phyloP scores from a whole-genome alignment of 306 rosid genomes.

The Lablab purpureus region DNA sequence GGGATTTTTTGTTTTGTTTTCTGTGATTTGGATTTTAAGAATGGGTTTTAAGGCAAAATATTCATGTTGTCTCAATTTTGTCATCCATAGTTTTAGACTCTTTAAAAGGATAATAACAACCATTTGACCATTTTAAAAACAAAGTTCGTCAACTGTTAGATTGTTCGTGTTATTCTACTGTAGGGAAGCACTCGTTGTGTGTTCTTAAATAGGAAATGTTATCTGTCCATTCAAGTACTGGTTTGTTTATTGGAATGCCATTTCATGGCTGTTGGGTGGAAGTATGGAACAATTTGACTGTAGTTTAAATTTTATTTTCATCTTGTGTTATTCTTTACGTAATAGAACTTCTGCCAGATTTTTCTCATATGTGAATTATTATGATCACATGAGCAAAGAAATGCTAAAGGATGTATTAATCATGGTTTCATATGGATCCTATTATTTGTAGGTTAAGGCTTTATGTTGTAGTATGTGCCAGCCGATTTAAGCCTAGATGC shows the following conservation, averaged over 20 bases:
- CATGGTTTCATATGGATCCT: conserved; percentile 3
- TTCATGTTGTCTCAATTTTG: conserved; percentile 8
- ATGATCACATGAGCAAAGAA: not conserved
- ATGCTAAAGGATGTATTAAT: not conserved
- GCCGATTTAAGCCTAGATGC: conserved; percentile 15
- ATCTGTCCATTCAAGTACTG: not conserved
- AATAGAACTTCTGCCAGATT: not conserved
- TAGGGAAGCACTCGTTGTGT: not conserved
- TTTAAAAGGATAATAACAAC: not conserved
- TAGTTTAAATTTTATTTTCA: not conserved
- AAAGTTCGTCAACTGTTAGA: not conserved
- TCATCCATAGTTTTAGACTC: not conserved
- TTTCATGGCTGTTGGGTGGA: conserved; percentile 18
- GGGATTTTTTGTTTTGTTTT: conserved; percentile 13
- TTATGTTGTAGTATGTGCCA: conserved; percentile 20
- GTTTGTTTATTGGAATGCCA: not conserved
- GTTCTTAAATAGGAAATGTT: conserved; percentile 13
- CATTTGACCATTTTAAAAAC: not conserved
- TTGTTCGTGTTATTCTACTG: not conserved
- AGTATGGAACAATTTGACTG: not conserved
- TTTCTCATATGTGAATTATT: not conserved
- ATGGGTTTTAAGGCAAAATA: conserved; percentile 34
- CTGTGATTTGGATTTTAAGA: conserved; percentile 9
- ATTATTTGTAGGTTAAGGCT: conserved; percentile 36
- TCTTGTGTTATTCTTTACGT: not conserved